These are phyloP conservation scores for Alternaria gaisen DNA, from an alignment of 2,329 filamentous ascomycete genomes.

Conservation along the genomic window DNA sequence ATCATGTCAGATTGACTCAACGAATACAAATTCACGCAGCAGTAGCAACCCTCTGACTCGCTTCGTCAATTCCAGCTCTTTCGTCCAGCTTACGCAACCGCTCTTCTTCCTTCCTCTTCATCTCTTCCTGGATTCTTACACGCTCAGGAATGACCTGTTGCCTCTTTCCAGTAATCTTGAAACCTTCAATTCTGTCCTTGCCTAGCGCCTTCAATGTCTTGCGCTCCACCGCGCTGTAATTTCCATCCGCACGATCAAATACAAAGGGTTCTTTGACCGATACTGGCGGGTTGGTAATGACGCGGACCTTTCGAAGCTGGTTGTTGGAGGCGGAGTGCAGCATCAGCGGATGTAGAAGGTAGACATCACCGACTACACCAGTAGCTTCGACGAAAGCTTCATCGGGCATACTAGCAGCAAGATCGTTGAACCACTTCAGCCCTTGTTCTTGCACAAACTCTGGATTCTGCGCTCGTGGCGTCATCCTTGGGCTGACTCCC, in stretches of 20 bases:
- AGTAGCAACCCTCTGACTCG: conserved; percentile 3
- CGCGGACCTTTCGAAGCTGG: conserved; percentile 56
- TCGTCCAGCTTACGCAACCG: conserved; percentile 52
- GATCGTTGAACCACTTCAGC: conserved; percentile 57
- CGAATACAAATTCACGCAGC: neutral
- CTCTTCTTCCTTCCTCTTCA: conserved; percentile 60
- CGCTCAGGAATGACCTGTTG: conserved; percentile 62
- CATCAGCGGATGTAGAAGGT: conserved; percentile 68
- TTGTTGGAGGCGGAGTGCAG: conserved; percentile 65
- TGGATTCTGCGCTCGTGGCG: conserved; percentile 59
- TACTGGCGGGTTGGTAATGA: conserved; percentile 67
- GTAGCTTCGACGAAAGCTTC: conserved; percentile 63
- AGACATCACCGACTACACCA: conserved; percentile 65
- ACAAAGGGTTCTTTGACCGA: conserved; percentile 61
- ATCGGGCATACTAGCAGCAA: conserved; percentile 48
- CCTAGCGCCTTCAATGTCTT: conserved; percentile 63
- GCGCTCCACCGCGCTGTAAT: conserved; percentile 66
- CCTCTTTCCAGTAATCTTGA: conserved; percentile 61
- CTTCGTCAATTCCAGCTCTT: conserved; percentile 18
- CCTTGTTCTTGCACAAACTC: conserved; percentile 56
- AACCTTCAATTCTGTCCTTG: conserved; percentile 59
- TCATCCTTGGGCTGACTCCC: conserved; percentile 73
- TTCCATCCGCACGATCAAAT: conserved; percentile 60
- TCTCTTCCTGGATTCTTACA: conserved; percentile 58
- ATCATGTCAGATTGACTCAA: neutral